Conservation (phyloP, 345 rosid species). For the Arabidopsis thaliana region TAIR10.1 NC_003076.8:19400501-19401000, state of each 20-base stretch:
- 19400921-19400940: conserved; percentile 83
- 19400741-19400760: conserved; percentile 37
- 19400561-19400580: conserved; percentile 71
- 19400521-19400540: conserved; percentile 95
- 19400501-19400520: conserved; percentile 55
- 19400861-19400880: conserved; percentile 93
- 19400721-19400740: neutral
- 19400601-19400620: conserved; percentile 65
- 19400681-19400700: neutral
- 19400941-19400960: conserved; percentile 95
- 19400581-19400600: conserved; percentile 88
- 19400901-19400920: conserved; percentile 82
- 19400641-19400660: neutral
- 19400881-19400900: conserved; percentile 97
- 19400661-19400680: neutral
- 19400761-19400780: conserved; percentile 90
- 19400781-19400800: conserved; percentile 79
- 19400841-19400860: conserved; percentile 84
- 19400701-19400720: neutral
- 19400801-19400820: conserved; percentile 85
- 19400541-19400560: conserved; percentile 62
- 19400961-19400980: conserved; percentile 76
- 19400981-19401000: conserved; percentile 63
- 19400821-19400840: conserved; percentile 95
- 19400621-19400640: neutral